Percentiles rank a stretch among this genome's conserved stretches.
Evolutionary conservation across 257 asterid species (phyloP).

Genomic region (Eustoma russellianum): DNA sequence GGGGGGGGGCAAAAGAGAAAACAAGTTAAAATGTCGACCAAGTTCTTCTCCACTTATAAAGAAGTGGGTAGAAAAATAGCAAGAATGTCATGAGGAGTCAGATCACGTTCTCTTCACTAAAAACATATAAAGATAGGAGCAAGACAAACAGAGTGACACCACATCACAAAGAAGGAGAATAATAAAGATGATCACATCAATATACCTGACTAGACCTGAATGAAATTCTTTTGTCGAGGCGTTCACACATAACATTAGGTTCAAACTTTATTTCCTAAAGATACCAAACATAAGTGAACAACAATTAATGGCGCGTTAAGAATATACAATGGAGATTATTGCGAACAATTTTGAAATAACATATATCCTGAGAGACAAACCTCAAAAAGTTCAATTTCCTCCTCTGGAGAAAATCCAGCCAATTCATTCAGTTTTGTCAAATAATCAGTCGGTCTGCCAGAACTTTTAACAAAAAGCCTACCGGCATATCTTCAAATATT

Average conservation of each 20-base stretch:
- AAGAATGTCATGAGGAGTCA: not conserved
- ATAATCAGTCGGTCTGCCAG: slow-evolving; percentile 69
- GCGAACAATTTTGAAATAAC: not conserved
- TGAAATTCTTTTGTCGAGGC: slow-evolving; percentile 64
- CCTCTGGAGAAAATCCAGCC: slow-evolving; percentile 90
- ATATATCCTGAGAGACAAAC: slow-evolving; percentile 27
- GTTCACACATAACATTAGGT: slow-evolving; percentile 95
- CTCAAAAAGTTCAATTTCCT: slow-evolving; percentile 92
- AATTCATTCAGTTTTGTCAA: slow-evolving; percentile 57
- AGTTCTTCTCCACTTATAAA: too few relatives aligned
- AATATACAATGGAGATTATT: not conserved
- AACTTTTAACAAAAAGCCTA: slow-evolving; percentile 66
- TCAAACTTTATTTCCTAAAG: slow-evolving; percentile 85
- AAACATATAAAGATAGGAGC: too few relatives aligned
- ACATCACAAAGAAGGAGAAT: too few relatives aligned
- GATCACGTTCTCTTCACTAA: too few relatives aligned
- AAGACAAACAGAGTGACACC: too few relatives aligned
- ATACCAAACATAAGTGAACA: not conserved
- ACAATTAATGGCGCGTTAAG: not conserved
- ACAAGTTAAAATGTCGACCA: too few relatives aligned
- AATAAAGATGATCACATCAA: too few relatives aligned
- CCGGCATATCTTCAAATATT: slow-evolving; percentile 69
- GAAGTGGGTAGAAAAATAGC: not conserved
- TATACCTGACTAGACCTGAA: slow-evolving; percentile 80
- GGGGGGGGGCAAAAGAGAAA: too few relatives aligned